phyloP scores from a whole-genome alignment of 768 basidiomycete genomes.

The Tulasnella sp. region DNA sequence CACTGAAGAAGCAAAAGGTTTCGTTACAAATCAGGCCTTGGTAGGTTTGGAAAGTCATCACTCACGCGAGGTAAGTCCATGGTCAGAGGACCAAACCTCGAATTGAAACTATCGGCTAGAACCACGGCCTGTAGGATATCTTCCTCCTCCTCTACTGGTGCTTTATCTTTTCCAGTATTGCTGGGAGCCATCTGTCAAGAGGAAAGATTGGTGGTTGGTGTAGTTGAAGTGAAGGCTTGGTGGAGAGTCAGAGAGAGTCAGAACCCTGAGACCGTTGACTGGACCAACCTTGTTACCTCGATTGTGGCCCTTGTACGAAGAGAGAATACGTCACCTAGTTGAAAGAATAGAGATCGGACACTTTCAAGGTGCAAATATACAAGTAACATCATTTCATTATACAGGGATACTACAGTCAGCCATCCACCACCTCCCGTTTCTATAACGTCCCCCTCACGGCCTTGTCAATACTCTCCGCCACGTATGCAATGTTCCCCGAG shows the following conservation, averaged over 20 bases:
- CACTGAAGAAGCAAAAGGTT: constrained; percentile 40
- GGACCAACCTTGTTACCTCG: too few relatives aligned
- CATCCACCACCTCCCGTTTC: too few relatives aligned
- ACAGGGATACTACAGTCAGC: too few relatives aligned
- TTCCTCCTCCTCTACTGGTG: constrained; percentile 55
- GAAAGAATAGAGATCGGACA: too few relatives aligned
- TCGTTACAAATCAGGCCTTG: neutral
- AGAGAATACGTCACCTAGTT: too few relatives aligned
- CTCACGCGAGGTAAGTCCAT: constrained; percentile 74
- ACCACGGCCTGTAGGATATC: constrained; percentile 90
- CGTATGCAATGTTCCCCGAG: constrained; percentile 60
- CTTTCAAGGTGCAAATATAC: too few relatives aligned
- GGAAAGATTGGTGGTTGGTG: neutral
- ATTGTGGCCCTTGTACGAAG: too few relatives aligned
- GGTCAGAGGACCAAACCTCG: constrained; percentile 84
- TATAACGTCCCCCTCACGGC: constrained; percentile 44
- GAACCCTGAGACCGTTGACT: too few relatives aligned
- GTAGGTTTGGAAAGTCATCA: constrained; percentile 6
- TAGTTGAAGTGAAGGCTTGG: neutral
- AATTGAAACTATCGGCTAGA: constrained; percentile 93
- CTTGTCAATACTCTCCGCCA: constrained; percentile 59
- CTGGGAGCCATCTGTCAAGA: constrained; percentile 51
- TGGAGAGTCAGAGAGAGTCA: neutral
- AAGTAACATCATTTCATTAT: too few relatives aligned
- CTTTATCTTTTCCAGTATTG: constrained; percentile 48